Base-by-base conservation (phyloP, 2,329 filamentous ascomycete genomes). In the Monilinia vaccinii-corymbosi region DNA sequence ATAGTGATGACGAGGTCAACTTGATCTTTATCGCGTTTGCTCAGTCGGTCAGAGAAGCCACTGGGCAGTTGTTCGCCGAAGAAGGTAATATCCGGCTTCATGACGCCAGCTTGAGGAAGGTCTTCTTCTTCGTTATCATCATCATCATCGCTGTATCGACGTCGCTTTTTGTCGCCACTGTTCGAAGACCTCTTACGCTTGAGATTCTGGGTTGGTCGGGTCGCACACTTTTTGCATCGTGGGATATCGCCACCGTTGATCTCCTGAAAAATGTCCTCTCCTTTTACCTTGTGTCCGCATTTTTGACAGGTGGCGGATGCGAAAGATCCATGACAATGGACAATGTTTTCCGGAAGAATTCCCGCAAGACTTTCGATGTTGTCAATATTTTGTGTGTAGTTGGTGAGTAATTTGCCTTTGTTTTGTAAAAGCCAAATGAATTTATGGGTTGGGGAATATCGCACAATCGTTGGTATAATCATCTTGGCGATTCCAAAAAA, bases 351-450 rank as follows among this genome's bases (percentile, higher is more conserved):
- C 1, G 84, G 81, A 25, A 79, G 75, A 62, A 99, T 89, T 25
- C 94, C 94, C 0, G 93, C 93, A 69, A 89, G 86, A 63, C 86
- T 82, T 73, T 99, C 93, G 56, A 97, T 85, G 68, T 97, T 97
- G 77, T 99, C 94, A 70, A 99, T 97, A 73, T 99, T 99, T 73
- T 99, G 94, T 0, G 94, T 96, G 77, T 97, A 99, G 75, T 97
- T 97, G 46, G 92, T 97, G 62, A 97, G 82, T 8, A 99, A 82
- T 73, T 96, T 96, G 65, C 83, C 85, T 73, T 91, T 88, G 67
- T 93, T 82, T 73, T 99, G 89, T 40, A 99, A 81, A 68, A 97
- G 80, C 38, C 86, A 84, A 70, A 99, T 95, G 76, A 99, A 99
- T 57, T 88, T 86, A 77, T 99, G 94, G 0, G 94, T 97, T 0